phyloP scores from a whole-genome alignment of 495 filamentous ascomycete genomes.

The Podospora sp. region DNA sequence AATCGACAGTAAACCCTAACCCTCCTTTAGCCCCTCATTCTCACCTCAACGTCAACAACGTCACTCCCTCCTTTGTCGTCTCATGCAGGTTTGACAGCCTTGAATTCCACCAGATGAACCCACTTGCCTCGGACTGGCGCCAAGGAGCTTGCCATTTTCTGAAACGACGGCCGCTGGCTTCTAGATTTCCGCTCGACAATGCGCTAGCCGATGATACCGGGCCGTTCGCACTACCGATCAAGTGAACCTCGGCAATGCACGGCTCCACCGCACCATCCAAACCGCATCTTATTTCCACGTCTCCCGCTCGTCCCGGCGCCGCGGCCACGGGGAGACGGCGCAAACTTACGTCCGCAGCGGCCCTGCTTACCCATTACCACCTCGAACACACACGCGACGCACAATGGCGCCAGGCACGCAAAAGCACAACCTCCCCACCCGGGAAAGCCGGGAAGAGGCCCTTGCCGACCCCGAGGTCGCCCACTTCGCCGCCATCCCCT shows the following conservation, averaged over 20 bases:
- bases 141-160: background rate
- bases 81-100: background rate
- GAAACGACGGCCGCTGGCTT: background rate
- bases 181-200: background rate
- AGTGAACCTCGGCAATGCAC: conserved; percentile 7
- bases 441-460: conserved; percentile 13
- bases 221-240: background rate
- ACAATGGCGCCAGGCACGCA: background rate
- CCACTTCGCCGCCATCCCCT: conserved; percentile 58
- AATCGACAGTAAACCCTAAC: background rate
- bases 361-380: background rate
- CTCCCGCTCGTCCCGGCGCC: background rate
- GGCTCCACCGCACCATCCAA: background rate
- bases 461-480: conserved; percentile 35
- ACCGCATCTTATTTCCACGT: conserved; percentile 7
- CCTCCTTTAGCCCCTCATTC: background rate
- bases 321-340: background rate
- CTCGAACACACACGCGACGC: background rate
- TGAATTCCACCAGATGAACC: background rate
- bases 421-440: background rate
- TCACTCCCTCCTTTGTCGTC: background rate
- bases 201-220: background rate
- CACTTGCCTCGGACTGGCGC: background rate
- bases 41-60: background rate
- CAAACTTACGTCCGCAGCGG: background rate